Evolutionary conservation across 169 alveolate species (phyloP).

Genomic region (Eimeria mitis): DNA sequence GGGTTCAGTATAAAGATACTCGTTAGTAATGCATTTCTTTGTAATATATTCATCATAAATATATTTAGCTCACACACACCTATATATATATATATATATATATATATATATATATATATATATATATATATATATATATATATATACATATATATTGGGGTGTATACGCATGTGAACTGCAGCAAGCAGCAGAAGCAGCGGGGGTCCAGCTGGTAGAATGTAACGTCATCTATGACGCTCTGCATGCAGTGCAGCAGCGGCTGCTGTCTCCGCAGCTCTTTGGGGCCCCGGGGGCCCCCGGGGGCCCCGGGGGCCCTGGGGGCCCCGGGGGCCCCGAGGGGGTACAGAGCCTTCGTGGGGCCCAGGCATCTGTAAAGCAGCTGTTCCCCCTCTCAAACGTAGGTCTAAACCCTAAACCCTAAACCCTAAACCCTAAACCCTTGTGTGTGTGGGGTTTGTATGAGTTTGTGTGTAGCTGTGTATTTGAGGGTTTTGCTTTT

Average conservation of each 20-base stretch:
- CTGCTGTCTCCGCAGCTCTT: constrained; percentile 7
- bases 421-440: constrained; percentile 10
- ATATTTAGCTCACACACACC: too few species aligned
- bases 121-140: background rate
- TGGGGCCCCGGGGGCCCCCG: constrained; percentile 5
- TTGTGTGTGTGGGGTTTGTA: background rate
- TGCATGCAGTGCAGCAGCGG: constrained; percentile 58
- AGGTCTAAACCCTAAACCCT: background rate
- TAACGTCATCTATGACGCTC: constrained; percentile 3
- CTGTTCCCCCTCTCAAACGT: constrained; percentile 19
- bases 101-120: too few species aligned
- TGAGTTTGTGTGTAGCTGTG: background rate
- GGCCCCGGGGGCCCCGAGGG: background rate
- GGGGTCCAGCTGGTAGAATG: background rate
- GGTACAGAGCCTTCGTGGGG: background rate
- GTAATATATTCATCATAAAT: too few species aligned
- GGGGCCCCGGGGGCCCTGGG: background rate
- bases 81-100: too few species aligned
- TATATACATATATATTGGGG: background rate
- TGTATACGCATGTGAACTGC: background rate
- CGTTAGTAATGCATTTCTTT: too few species aligned
- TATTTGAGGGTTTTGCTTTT: background rate
- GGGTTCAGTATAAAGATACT: too few species aligned
- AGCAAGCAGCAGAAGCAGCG: constrained; percentile 26
- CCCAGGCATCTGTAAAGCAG: constrained; percentile 1